Conservation (phyloP, 352 stramenopile genomes). For the Aphanomyces stellatus region DNA sequence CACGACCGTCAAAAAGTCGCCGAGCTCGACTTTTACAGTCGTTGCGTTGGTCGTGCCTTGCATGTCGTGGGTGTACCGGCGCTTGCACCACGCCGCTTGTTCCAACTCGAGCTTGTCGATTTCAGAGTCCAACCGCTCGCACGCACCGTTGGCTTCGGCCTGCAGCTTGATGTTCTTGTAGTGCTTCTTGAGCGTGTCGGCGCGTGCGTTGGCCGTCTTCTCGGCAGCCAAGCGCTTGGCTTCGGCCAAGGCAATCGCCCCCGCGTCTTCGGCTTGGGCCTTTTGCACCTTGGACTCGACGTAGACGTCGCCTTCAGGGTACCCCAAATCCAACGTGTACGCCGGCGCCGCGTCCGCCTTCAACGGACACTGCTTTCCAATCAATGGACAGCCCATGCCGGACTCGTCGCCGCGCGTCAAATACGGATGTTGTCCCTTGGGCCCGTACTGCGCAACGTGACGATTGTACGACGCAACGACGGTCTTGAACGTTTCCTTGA, state of each 20-base stretch:
- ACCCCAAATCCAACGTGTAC: constrained; percentile 77
- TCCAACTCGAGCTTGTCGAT: constrained; percentile 61
- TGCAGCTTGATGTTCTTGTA: constrained; percentile 84
- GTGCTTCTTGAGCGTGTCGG: constrained; percentile 68
- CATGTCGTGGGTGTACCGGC: constrained; percentile 30
- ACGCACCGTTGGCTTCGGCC: constrained; percentile 73
- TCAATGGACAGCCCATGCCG: constrained; percentile 74
- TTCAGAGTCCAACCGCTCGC: constrained; percentile 61
- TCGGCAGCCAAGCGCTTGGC: constrained; percentile 43
- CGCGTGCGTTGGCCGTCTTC: constrained; percentile 68
- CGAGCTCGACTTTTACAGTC: constrained; percentile 82
- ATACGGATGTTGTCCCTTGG: constrained; percentile 82
- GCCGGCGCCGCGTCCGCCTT: constrained; percentile 68
- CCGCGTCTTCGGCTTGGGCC: constrained; percentile 57
- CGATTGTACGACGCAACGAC: constrained; percentile 86
- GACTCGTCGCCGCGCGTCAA: constrained; percentile 64
- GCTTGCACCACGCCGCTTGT: constrained; percentile 71
- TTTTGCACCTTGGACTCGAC: constrained; percentile 63
- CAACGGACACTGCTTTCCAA: constrained; percentile 88
- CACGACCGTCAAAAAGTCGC: constrained; percentile 68
- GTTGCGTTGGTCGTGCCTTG: constrained; percentile 42
- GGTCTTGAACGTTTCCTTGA: constrained; percentile 90
- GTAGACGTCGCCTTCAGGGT: constrained; percentile 71
- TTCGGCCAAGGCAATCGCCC: constrained; percentile 54
- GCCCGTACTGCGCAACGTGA: constrained; percentile 87